Evolutionary conservation across 129 eudicot genomes (phyloP).

Genomic region (Dittrichia graveolens): DNA sequence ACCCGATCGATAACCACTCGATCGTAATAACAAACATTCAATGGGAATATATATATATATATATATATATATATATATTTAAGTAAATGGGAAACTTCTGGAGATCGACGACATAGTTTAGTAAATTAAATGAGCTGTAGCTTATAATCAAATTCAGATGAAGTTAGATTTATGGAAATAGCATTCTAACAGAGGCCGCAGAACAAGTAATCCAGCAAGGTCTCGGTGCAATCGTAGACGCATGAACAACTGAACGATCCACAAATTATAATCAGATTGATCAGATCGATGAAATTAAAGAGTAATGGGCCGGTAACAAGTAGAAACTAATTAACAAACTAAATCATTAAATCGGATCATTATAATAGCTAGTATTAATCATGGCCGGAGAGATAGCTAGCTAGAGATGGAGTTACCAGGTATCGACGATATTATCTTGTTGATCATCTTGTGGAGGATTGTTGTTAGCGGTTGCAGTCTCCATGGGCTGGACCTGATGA

Average conservation of each 20-base stretch:
- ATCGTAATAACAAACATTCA: constrained; percentile 1
- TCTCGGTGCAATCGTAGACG: constrained; percentile 63
- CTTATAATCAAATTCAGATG: neutral
- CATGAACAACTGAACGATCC: constrained; percentile 67
- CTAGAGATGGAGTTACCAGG: constrained; percentile 42
- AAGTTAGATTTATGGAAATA: neutral
- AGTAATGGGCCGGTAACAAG: neutral
- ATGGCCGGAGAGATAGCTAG: neutral
- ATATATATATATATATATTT: too few relatives aligned
- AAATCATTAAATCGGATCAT: neutral
- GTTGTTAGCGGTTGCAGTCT: constrained; percentile 31
- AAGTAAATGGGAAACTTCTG: neutral
- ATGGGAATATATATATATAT: neutral
- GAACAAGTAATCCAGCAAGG: constrained; percentile 65
- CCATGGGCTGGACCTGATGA: constrained; percentile 52
- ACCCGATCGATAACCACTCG: too few relatives aligned
- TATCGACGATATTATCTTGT: constrained; percentile 45
- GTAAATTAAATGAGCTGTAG: neutral
- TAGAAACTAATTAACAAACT: neutral
- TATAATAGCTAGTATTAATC: neutral
- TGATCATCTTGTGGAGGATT: constrained; percentile 51
- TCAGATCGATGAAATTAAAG: neutral
- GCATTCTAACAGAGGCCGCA: constrained; percentile 52
- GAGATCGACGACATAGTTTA: neutral
- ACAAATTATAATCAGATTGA: neutral